Evolutionary conservation across 2,329 filamentous ascomycete species (phyloP).

Genomic region (Graphiopsis chlorocephala): DNA sequence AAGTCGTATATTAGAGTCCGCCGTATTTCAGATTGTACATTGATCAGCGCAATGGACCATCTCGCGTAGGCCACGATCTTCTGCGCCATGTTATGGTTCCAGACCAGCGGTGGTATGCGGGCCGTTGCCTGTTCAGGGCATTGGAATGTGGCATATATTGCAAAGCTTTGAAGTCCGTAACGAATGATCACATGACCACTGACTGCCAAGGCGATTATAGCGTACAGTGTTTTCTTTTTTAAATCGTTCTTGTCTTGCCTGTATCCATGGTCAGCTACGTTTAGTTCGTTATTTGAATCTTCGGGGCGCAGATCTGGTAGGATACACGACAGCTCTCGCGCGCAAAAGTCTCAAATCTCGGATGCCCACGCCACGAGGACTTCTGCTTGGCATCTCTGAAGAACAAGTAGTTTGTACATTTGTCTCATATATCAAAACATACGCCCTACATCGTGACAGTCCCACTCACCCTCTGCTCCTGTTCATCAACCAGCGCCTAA

Average conservation of each 20-base stretch:
- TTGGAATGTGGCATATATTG: conserved; percentile 35
- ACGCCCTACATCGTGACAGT: not conserved
- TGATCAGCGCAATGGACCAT: not conserved
- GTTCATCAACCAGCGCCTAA: conserved; percentile 83
- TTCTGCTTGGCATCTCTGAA: not conserved
- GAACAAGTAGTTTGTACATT: not conserved
- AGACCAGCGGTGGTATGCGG: conserved; percentile 29
- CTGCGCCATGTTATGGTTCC: conserved; percentile 29
- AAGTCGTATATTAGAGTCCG: not conserved
- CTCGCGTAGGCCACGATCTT: not conserved
- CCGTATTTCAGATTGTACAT: not conserved
- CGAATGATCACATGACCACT: not conserved
- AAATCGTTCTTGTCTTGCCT: not conserved
- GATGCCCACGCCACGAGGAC: not conserved
- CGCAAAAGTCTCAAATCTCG: not conserved
- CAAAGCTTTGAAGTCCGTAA: conserved; percentile 6
- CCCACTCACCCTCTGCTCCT: conserved; percentile 39
- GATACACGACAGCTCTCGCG: not conserved
- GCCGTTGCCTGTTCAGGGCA: conserved; percentile 36
- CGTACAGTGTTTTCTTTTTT: not conserved
- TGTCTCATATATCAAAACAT: not conserved
- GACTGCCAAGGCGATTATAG: not conserved
- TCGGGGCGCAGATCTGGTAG: not conserved
- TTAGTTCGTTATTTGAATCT: not conserved
- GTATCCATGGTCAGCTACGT: not conserved